phyloP scores from a whole-genome alignment of 768 basidiomycete genomes.

The Tephrocybe sp. region DNA sequence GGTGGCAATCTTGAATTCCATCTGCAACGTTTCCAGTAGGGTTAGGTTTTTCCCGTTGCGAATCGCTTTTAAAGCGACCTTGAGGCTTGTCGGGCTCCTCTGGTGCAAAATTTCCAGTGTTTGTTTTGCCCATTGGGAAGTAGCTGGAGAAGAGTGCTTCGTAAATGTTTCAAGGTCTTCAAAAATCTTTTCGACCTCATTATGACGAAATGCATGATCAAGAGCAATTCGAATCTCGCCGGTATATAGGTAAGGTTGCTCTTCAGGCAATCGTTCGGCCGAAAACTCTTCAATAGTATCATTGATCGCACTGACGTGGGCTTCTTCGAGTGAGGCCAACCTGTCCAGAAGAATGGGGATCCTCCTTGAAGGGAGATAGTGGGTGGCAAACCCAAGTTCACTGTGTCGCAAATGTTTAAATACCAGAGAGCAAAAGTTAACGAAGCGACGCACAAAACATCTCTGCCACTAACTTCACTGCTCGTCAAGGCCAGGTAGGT shows the following conservation, averaged over 20 bases:
- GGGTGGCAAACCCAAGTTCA: constrained; percentile 92
- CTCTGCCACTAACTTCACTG: constrained; percentile 69
- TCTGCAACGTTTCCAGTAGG: constrained; percentile 68
- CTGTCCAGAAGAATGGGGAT: constrained; percentile 71
- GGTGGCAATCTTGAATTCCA: constrained; percentile 87
- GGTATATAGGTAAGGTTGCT: constrained; percentile 50
- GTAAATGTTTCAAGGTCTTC: constrained; percentile 48
- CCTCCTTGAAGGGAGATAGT: constrained; percentile 80
- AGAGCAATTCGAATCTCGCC: constrained; percentile 74
- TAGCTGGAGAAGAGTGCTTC: constrained; percentile 37
- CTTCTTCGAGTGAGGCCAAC: constrained; percentile 57
- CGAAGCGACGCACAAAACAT: constrained; percentile 70
- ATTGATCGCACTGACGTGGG: constrained; percentile 38
- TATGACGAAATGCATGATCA: constrained; percentile 74
- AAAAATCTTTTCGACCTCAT: constrained; percentile 73
- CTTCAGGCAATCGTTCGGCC: constrained; percentile 63
- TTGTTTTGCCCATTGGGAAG: constrained; percentile 72
- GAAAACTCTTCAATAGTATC: constrained; percentile 72
- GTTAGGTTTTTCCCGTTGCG: constrained; percentile 64
- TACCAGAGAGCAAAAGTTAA: neutral
- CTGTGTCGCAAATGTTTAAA: constrained; percentile 38
- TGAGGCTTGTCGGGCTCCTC: constrained; percentile 91
- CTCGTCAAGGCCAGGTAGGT: constrained; percentile 93
- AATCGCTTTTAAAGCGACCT: constrained; percentile 82
- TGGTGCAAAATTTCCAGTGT: constrained; percentile 62